Evolutionary conservation across 2,329 filamentous ascomycete species (phyloP).

Genomic region (Zymoseptoria pseudotritici): DNA sequence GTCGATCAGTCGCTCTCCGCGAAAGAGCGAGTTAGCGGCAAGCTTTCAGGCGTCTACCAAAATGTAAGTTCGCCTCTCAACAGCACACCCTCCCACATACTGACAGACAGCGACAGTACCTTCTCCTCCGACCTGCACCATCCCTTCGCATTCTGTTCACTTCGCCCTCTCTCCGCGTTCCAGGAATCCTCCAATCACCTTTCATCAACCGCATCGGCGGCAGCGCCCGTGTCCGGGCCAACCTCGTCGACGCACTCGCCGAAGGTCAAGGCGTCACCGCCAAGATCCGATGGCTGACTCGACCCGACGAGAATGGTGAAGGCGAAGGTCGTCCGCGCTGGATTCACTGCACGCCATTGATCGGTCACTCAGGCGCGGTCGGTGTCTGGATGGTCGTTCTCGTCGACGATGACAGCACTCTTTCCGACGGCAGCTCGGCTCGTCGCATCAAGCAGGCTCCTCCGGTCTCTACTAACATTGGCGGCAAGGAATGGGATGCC

Average conservation of each 20-base stretch:
- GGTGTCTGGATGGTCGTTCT: constrained; percentile 75
- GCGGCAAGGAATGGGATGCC: constrained; percentile 28
- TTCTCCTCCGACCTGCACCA: constrained; percentile 41
- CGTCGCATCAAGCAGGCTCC: constrained; percentile 30
- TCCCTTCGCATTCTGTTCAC: constrained; percentile 45
- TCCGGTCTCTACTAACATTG: constrained; percentile 28
- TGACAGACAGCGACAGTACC: constrained; percentile 31
- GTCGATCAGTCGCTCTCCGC: constrained; percentile 7
- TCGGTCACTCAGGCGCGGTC: constrained; percentile 58
- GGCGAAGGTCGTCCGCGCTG: constrained; percentile 58
- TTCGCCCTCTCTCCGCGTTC: constrained; percentile 43
- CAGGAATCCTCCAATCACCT: constrained; percentile 42
- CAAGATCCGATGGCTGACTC: constrained; percentile 62
- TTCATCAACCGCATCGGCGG: constrained; percentile 45
- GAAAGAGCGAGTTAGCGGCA: constrained; percentile 32
- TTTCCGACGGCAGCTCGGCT: constrained; percentile 13
- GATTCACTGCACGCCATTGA: constrained; percentile 69
- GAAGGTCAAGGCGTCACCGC: constrained; percentile 66
- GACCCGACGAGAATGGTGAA: constrained; percentile 31
- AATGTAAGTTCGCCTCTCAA: constrained; percentile 39
- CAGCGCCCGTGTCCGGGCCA: constrained; percentile 45
- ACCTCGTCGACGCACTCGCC: constrained; percentile 53
- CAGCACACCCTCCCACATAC: neutral
- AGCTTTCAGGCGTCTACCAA: constrained; percentile 49
- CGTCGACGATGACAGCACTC: constrained; percentile 49